Percentiles rank a stretch among this genome's conserved stretches.
Conservation (phyloP, 2,329 filamentous ascomycete genomes). For the Thielaviopsis musarum region DNA sequence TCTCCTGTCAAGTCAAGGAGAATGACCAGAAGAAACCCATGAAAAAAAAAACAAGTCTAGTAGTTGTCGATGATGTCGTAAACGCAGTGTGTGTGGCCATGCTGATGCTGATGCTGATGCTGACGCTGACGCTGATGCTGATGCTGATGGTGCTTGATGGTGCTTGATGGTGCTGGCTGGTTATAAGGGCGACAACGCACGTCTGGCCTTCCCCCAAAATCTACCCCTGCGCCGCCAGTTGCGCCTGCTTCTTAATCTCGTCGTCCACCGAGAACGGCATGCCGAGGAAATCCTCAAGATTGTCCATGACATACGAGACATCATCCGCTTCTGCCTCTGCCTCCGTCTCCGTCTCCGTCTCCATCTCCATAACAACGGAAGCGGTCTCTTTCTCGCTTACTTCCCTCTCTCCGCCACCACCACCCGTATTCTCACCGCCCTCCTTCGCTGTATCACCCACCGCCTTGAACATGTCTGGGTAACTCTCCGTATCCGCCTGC, state of each 20-base stretch:
- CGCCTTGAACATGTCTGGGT: slow-evolving; percentile 3
- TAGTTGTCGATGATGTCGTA: background rate
- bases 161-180: background rate
- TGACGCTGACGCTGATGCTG: background rate
- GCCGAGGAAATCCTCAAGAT: slow-evolving; percentile 29
- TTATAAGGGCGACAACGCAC: background rate
- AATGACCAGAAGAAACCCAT: background rate
- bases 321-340: slow-evolving; percentile 21
- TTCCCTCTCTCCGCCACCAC: background rate
- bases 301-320: slow-evolving; percentile 28
- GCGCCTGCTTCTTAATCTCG: slow-evolving; percentile 14
- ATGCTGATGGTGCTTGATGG: background rate
- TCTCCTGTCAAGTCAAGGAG: background rate
- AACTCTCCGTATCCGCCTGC: slow-evolving; percentile 6
- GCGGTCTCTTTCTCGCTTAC: background rate
- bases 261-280: slow-evolving; percentile 21
- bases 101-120: background rate
- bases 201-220: background rate
- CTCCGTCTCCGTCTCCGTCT: slow-evolving; percentile 6
- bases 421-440: background rate
- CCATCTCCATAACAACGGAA: background rate
- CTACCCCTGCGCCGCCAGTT: slow-evolving; percentile 1
- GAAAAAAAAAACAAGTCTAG: background rate
- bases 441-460: slow-evolving; percentile 7
- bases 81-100: background rate